phyloP scores from a whole-genome alignment of 768 basidiomycete genomes.

The Tricholoma flavovirens region DNA sequence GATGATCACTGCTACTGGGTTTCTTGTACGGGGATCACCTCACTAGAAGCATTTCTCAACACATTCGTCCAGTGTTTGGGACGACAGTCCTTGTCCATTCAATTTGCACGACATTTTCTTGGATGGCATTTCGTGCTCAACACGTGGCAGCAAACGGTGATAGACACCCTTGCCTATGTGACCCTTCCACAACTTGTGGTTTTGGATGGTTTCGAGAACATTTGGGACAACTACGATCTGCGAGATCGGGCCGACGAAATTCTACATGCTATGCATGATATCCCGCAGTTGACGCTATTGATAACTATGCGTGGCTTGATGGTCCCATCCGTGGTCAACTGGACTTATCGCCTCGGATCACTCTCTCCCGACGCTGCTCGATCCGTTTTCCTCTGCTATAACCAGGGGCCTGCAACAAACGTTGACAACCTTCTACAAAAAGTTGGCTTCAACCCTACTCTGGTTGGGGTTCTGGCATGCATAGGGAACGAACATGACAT shows the following conservation, averaged over 20 bases:
- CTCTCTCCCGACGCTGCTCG: neutral
- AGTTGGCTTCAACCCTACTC: conserved; percentile 5
- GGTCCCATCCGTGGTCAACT: neutral
- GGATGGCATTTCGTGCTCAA: no score
- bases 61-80: no score
- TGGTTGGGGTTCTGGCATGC: conserved; percentile 6
- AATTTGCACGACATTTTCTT: no score
- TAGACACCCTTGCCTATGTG: neutral
- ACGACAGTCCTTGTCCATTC: no score
- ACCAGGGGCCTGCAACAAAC: conserved; percentile 2
- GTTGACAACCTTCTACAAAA: conserved; percentile 5
- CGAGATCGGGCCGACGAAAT: conserved; percentile 1
- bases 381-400: conserved; percentile 4
- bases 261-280: neutral
- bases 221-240: conserved; percentile 1
- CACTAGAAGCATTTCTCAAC: no score
- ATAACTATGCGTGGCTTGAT: neutral
- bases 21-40: neutral
- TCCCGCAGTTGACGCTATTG: no score
- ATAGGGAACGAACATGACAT: conserved; percentile 1
- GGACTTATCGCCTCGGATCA: neutral
- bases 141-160: neutral
- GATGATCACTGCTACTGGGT: neutral
- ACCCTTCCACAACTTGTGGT: conserved; percentile 1
- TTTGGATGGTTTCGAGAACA: conserved; percentile 7